Conservation (phyloP, 768 basidiomycete genomes). For the Pisolithus microcarpus region DNA sequence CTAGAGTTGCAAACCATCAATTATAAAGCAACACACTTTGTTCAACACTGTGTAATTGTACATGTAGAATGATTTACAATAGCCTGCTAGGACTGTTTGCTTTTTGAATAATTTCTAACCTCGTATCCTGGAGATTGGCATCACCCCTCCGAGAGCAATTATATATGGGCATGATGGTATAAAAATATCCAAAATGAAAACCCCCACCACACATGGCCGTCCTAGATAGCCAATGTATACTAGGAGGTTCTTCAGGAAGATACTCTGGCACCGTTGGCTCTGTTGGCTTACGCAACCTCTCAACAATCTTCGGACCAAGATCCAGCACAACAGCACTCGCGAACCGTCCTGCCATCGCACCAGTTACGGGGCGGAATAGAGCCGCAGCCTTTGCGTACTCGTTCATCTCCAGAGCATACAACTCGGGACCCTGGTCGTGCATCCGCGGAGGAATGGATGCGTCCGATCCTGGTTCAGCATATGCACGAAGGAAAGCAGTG, state of each 20-base stretch:
- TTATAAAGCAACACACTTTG: no score
- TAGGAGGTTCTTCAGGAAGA: slow-evolving; percentile 35
- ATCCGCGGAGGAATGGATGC: slow-evolving; percentile 43
- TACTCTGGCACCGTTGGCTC: slow-evolving; percentile 31
- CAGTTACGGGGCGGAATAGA: slow-evolving; percentile 87
- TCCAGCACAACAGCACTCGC: slow-evolving; percentile 72
- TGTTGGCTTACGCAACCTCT: slow-evolving; percentile 61
- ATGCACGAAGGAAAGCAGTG: slow-evolving; percentile 69
- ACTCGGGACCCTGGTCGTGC: slow-evolving; percentile 53
- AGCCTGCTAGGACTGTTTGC: no score
- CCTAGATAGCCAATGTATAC: no score
- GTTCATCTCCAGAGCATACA: slow-evolving; percentile 73
- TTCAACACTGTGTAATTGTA: no score
- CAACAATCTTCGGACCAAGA: slow-evolving; percentile 49
- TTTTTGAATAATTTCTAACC: no score
- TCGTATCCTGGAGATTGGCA: no score
- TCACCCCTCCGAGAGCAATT: no score
- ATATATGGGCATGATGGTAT: no score
- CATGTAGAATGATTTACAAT: no score
- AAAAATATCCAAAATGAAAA: no score
- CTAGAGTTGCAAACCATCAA: no score
- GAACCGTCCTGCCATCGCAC: slow-evolving; percentile 91
- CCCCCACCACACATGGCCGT: no score
- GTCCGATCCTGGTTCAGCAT: slow-evolving; percentile 42
- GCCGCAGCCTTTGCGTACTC: slow-evolving; percentile 84